Percentiles rank a stretch among this genome's conserved stretches.
phyloP scores from a whole-genome alignment of 2,329 filamentous ascomycete genomes.

The Parafenestella ontariensis region DNA sequence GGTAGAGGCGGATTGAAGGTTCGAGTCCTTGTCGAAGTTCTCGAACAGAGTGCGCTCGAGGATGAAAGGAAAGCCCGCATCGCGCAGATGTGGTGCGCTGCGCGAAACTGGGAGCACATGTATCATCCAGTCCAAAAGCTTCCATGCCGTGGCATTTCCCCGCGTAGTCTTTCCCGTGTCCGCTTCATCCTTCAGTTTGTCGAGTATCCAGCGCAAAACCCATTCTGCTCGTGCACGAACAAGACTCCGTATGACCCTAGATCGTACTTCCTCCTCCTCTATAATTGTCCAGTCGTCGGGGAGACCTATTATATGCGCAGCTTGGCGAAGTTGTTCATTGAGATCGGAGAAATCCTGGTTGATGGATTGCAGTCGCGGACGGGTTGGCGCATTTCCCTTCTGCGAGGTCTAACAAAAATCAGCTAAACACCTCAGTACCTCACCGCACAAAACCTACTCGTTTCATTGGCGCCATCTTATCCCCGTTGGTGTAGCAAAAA shows the following conservation, averaged over 20 bases:
- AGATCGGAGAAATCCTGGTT: conserved; percentile 47
- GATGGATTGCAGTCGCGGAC: conserved; percentile 49
- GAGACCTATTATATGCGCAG: conserved; percentile 50
- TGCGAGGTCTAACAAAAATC: conserved; percentile 14
- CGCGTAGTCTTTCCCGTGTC: conserved; percentile 49
- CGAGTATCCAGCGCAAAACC: conserved; percentile 71
- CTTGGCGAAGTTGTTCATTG: conserved; percentile 51
- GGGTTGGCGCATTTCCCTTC: conserved; percentile 34
- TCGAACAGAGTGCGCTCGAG: conserved; percentile 72
- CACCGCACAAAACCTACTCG: conserved; percentile 14
- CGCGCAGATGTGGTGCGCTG: conserved; percentile 73
- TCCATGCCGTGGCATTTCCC: conserved; percentile 59
- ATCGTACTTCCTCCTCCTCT: conserved; percentile 13
- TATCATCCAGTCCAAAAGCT: conserved; percentile 67
- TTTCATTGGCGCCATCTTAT: conserved; percentile 32
- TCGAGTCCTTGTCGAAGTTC: conserved; percentile 31
- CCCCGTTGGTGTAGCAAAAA: conserved; percentile 12
- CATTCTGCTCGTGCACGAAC: conserved; percentile 63
- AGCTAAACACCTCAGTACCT: not conserved
- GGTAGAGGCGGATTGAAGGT: conserved; percentile 2
- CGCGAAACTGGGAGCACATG: conserved; percentile 72
- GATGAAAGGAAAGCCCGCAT: conserved; percentile 71
- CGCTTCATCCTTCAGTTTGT: conserved; percentile 59
- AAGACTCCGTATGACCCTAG: conserved; percentile 15
- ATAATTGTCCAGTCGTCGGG: conserved; percentile 36